Evolutionary conservation across 768 basidiomycete genomes (phyloP).

Genomic region (Leccinum aurantiacum): DNA sequence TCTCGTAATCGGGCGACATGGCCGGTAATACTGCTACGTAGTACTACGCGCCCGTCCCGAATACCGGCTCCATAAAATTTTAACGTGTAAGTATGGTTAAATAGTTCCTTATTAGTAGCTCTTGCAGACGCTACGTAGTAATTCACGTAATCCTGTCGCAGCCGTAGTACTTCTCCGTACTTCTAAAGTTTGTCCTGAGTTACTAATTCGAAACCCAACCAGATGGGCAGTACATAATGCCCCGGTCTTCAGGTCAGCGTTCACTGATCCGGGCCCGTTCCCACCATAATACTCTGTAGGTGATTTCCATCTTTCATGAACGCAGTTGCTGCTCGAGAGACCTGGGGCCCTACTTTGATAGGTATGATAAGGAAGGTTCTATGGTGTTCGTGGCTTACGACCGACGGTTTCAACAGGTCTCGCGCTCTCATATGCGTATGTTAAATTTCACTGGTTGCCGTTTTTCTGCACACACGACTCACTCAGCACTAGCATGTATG

Average conservation of each 20-base stretch:
- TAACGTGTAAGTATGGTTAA: too few species aligned
- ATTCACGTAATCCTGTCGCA: too few species aligned
- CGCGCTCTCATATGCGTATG: conserved; percentile 13
- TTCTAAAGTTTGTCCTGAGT: too few species aligned
- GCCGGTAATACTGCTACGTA: conserved; percentile 16
- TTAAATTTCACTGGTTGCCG: background rate
- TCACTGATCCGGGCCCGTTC: background rate
- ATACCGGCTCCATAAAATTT: too few species aligned
- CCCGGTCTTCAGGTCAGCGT: too few species aligned
- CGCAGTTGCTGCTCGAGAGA: background rate
- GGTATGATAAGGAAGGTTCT: conserved; percentile 8
- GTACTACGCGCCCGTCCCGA: too few species aligned
- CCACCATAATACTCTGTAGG: background rate
- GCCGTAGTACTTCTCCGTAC: too few species aligned
- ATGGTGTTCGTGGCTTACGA: background rate
- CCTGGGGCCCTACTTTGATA: conserved; percentile 20
- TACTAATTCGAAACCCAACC: too few species aligned
- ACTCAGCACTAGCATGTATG: background rate
- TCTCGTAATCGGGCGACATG: conserved; percentile 48
- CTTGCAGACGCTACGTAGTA: too few species aligned
- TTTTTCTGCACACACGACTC: background rate
- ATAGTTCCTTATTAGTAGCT: too few species aligned
- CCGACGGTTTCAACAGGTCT: conserved; percentile 19
- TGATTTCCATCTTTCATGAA: conserved; percentile 11
- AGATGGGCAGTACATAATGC: too few species aligned